Percentiles rank a stretch among this genome's conserved stretches.
Evolutionary conservation across 495 filamentous ascomycete genomes (phyloP).

Genomic region (Tetracladium marchalianum): DNA sequence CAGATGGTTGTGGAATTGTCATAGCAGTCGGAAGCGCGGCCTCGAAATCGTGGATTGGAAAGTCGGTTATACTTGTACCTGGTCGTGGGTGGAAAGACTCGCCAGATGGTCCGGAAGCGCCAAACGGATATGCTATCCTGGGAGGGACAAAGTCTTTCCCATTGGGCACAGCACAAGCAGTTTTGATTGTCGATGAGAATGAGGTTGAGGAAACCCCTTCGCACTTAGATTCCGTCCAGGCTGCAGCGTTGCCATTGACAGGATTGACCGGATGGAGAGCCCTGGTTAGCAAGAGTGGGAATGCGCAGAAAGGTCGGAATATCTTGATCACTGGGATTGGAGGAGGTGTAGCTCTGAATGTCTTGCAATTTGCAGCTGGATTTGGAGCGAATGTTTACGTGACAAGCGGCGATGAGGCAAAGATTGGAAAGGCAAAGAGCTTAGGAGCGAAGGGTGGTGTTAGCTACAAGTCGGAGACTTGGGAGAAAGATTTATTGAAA

Average conservation of each 20-base stretch:
- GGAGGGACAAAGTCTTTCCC: slow-evolving; percentile 56
- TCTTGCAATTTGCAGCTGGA: slow-evolving; percentile 59
- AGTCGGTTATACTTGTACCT: slow-evolving; percentile 67
- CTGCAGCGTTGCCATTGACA: slow-evolving; percentile 69
- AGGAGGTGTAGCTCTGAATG: slow-evolving; percentile 65
- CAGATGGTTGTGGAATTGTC: slow-evolving; percentile 73
- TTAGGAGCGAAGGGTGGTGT: slow-evolving; percentile 64
- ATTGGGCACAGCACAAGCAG: slow-evolving; percentile 63
- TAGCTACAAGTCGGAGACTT: slow-evolving; percentile 50
- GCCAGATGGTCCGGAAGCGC: slow-evolving; percentile 62
- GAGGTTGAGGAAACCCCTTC: slow-evolving; percentile 68
- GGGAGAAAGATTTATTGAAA: slow-evolving; percentile 56
- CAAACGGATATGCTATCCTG: slow-evolving; percentile 52
- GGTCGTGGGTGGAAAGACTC: slow-evolving; percentile 62
- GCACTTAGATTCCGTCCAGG: slow-evolving; percentile 62
- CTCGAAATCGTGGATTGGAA: slow-evolving; percentile 33
- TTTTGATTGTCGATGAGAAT: slow-evolving; percentile 50
- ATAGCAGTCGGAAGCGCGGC: slow-evolving; percentile 46
- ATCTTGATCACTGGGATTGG: slow-evolving; percentile 71
- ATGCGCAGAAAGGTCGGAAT: slow-evolving; percentile 49
- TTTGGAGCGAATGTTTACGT: slow-evolving; percentile 59
- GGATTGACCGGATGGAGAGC: slow-evolving; percentile 87
- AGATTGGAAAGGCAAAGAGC: slow-evolving; percentile 51
- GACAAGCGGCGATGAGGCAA: slow-evolving; percentile 52
- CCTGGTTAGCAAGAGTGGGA: slow-evolving; percentile 58